Conservation (phyloP, 2,329 filamentous ascomycete genomes). For the Trichoderma gracile region DNA sequence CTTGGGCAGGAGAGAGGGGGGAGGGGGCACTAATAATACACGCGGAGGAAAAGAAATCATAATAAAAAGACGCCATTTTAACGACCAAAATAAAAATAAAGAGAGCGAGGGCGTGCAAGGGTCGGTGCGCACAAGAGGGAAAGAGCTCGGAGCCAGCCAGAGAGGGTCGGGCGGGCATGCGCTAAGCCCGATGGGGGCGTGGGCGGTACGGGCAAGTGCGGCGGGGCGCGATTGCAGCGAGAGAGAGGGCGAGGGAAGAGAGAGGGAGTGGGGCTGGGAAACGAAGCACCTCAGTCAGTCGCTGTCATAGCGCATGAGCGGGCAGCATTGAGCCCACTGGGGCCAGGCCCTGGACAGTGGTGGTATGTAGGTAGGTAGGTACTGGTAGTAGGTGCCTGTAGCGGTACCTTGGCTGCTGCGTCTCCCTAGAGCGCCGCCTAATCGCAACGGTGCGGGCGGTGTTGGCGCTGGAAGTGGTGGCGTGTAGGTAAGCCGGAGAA, state of each 20-base stretch:
- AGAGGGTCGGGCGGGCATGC: not conserved
- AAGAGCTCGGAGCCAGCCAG: constrained; percentile 13
- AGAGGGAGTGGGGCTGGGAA: constrained; percentile 17
- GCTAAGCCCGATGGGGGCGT: constrained; percentile 10
- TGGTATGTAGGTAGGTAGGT: not conserved
- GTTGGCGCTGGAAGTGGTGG: not conserved
- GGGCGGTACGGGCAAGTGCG: constrained; percentile 20
- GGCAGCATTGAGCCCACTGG: constrained; percentile 5
- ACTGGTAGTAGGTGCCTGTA: not conserved
- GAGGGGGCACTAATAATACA: constrained; percentile 21
- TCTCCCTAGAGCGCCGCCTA: constrained; percentile 5
- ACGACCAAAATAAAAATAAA: constrained; percentile 1
- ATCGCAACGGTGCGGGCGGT: not conserved
- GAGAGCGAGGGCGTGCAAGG: constrained; percentile 11
- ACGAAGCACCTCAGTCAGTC: constrained; percentile 5
- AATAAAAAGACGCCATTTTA: constrained; percentile 5
- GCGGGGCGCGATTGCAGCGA: constrained; percentile 6
- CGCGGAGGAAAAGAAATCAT: constrained; percentile 8
- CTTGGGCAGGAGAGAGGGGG: constrained; percentile 6
- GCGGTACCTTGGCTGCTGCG: not conserved
- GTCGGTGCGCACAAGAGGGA: constrained; percentile 10
- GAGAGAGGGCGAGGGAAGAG: constrained; percentile 3
- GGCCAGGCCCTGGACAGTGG: constrained; percentile 17
- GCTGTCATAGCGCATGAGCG: constrained; percentile 18
- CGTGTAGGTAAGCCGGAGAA: not conserved